Percentiles rank a stretch among this genome's conserved stretches.
Evolutionary conservation across 2,329 filamentous ascomycete genomes (phyloP).

Genomic region (Pseudogymnoascus sp.): DNA sequence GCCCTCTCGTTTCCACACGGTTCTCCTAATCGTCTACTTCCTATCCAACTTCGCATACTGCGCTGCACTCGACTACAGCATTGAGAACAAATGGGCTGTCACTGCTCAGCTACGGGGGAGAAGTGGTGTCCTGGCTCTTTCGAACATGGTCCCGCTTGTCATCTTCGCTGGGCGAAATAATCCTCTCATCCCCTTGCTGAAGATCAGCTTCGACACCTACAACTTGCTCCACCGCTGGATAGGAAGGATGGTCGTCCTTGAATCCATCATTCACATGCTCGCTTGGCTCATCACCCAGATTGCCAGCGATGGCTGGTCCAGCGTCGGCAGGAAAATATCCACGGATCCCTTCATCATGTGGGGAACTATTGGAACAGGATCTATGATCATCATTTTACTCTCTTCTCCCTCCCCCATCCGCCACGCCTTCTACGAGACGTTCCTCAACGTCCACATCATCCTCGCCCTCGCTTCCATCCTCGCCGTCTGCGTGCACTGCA

Average conservation of each 20-base stretch:
- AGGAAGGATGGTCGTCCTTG: conserved; percentile 62
- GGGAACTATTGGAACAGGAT: conserved; percentile 51
- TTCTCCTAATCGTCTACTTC: conserved; percentile 49
- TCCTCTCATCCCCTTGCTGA: conserved; percentile 70
- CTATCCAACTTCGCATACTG: conserved; percentile 55
- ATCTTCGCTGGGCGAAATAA: conserved; percentile 90
- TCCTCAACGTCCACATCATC: conserved; percentile 77
- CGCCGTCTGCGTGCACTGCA: conserved; percentile 72
- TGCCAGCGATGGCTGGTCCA: conserved; percentile 53
- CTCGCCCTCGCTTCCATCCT: conserved; percentile 60
- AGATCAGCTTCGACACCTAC: conserved; percentile 93
- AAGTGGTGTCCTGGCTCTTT: conserved; percentile 70
- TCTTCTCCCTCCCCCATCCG: conserved; percentile 70
- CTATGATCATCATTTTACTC: conserved; percentile 58
- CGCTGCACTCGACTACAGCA: conserved; percentile 51
- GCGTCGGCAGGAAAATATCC: conserved; percentile 45
- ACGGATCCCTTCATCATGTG: conserved; percentile 55
- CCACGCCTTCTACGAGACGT: conserved; percentile 96
- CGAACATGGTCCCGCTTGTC: conserved; percentile 89
- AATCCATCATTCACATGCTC: conserved; percentile 61
- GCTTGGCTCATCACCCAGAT: conserved; percentile 68
- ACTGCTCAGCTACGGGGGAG: conserved; percentile 78
- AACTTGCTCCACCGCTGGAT: conserved; percentile 84
- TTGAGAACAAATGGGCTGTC: conserved; percentile 51
- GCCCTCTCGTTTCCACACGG: conserved; percentile 53